Percentiles rank a stretch among this genome's conserved stretches.
These are phyloP conservation scores for Coemansia reversa DNA, from an alignment of 192 early-diverging fungal species.

Conservation along the genomic window DNA sequence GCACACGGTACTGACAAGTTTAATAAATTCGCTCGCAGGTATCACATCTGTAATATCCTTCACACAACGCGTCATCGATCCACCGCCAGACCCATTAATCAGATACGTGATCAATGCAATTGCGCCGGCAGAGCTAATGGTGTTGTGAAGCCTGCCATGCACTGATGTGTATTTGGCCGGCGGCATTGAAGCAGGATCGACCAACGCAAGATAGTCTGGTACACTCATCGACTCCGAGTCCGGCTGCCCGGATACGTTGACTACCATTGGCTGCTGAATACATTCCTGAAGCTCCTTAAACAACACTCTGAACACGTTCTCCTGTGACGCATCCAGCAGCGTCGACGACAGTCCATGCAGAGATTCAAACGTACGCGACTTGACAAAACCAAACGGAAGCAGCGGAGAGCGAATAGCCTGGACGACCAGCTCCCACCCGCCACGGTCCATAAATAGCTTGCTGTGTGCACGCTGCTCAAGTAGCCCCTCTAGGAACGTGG, in stretches of 20 bases:
- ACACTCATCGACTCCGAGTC: not conserved
- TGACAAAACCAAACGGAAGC: slow-evolving; percentile 51
- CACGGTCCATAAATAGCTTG: slow-evolving; percentile 45
- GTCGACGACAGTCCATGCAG: slow-evolving; percentile 46
- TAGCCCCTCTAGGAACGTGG: slow-evolving; percentile 52
- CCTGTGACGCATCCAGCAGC: slow-evolving; percentile 49
- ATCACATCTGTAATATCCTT: slow-evolving; percentile 34
- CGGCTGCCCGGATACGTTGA: not conserved
- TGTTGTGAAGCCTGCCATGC: slow-evolving; percentile 32
- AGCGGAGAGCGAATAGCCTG: slow-evolving; percentile 47
- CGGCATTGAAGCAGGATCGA: slow-evolving; percentile 29
- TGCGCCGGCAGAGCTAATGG: slow-evolving; percentile 27
- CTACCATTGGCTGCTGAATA: slow-evolving; percentile 15
- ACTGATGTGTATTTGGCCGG: slow-evolving; percentile 19
- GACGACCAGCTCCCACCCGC: slow-evolving; percentile 48
- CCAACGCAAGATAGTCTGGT: slow-evolving; percentile 27
- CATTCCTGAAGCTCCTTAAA: slow-evolving; percentile 35
- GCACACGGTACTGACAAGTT: slow-evolving; percentile 20
- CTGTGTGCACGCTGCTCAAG: slow-evolving; percentile 50
- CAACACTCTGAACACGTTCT: slow-evolving; percentile 35
- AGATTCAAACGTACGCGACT: slow-evolving; percentile 51
- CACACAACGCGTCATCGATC: slow-evolving; percentile 35
- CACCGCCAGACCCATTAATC: slow-evolving; percentile 41
- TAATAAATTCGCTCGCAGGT: slow-evolving; percentile 33
- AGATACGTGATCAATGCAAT: slow-evolving; percentile 41